Evolutionary conservation across 106 monocot species (phyloP).

Genomic region (Dendrobium officinale): DNA sequence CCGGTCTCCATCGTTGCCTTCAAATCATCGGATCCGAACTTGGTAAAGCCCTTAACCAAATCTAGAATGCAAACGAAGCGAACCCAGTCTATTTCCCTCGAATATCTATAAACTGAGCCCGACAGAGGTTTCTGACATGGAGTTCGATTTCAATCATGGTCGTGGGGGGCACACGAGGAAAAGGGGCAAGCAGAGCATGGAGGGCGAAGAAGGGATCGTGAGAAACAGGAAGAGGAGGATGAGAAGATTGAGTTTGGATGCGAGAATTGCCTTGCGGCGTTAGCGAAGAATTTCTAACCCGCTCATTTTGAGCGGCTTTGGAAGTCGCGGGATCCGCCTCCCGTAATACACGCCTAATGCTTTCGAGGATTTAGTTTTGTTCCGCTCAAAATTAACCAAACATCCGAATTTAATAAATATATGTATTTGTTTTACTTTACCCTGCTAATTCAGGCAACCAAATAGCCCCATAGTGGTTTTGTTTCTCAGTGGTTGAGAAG

Average conservation of each 20-base stretch:
- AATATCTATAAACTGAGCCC: constrained; percentile 86
- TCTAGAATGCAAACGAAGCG: constrained; percentile 17
- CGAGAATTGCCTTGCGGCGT: neutral
- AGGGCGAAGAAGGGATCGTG: constrained; percentile 20
- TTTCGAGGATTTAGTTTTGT: too few species aligned
- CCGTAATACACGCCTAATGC: too few species aligned
- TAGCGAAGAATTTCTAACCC: too few species aligned
- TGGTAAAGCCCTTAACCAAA: constrained; percentile 10
- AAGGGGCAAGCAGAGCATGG: neutral
- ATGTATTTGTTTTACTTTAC: too few species aligned
- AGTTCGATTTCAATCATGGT: neutral
- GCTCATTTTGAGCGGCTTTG: too few species aligned
- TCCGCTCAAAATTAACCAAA: too few species aligned
- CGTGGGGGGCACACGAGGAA: constrained; percentile 1
- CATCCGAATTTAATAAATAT: too few species aligned
- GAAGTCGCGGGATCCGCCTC: too few species aligned
- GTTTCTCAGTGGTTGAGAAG: too few species aligned
- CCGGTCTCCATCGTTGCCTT: constrained; percentile 24
- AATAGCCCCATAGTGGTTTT: too few species aligned
- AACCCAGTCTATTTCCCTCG: constrained; percentile 20
- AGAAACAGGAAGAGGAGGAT: constrained; percentile 36
- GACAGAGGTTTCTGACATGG: constrained; percentile 32
- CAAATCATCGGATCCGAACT: constrained; percentile 15
- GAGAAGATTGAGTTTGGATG: constrained; percentile 47
- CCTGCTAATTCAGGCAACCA: too few species aligned